Evolutionary conservation across 139 green algal species (phyloP), one percentile per base, ranked within the genome.

Genomic region (Chlamydomonas incerta): DNA sequence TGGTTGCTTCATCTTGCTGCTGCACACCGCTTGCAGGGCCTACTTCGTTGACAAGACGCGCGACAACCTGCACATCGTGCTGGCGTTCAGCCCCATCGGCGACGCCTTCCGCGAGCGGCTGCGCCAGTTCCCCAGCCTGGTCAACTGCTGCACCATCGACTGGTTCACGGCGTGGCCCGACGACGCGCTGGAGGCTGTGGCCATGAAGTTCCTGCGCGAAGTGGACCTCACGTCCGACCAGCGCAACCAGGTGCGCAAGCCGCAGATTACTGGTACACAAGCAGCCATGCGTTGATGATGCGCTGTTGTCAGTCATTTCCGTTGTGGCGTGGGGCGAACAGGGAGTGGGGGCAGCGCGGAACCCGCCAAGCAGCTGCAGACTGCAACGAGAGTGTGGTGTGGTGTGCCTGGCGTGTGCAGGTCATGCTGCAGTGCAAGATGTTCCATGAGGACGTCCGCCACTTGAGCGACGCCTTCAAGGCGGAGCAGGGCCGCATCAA

Each of bases 141-240:
- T 96, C 85, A 97, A 97, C 90, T 97, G 94, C 88, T 97, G 94
- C 86, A 97, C 94, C 17, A 95, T 96, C 52, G 93, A 96, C 87
- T 96, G 94, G 94, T 93, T 90, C 67, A 81, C 87, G 55, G 88
- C 83, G 2, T 96, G 93, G 93, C 94, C 94, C 5, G 81, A 88
- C 15, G 94, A 97, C 65, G 94, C 94, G 0, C 83, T 97, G 23
- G 90, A 95, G 80, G 93, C 95, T 0, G 93, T 97, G 50, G 93
- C 95, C 8, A 82, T 91, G 57, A 95, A 96, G 89, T 95, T 96
- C 86, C 82, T 97, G 34, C 89, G 88, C 31, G 87, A 90, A n/a
- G 69, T 90, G 29, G 85, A 92, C 60, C 69, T 88, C 28, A 80
- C 37, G 3, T 2, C 50, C 0, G 47, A 81, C 15, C 80, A 89